phyloP scores from a whole-genome alignment of 2,329 filamentous ascomycete species.

The Bimuria novae-zelandiae region DNA sequence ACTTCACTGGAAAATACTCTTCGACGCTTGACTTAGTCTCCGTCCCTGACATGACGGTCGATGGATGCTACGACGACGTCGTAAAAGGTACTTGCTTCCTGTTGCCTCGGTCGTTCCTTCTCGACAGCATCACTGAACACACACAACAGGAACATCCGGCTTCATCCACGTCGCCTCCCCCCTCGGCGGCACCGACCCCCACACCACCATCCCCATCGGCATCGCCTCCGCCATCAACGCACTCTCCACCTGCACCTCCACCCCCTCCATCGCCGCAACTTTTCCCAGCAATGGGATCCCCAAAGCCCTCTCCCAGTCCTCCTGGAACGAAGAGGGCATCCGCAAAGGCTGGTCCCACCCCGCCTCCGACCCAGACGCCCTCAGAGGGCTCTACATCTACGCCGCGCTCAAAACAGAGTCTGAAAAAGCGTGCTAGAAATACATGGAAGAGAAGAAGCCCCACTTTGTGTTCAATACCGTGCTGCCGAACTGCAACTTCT shows the following conservation, averaged over 20 bases:
- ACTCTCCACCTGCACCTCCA: conserved; percentile 48
- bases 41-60: conserved; percentile 35
- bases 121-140: not conserved
- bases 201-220: conserved; percentile 50
- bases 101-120: not conserved
- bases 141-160: conserved; percentile 37
- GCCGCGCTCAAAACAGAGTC: conserved; percentile 53
- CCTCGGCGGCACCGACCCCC: conserved; percentile 41
- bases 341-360: conserved; percentile 39
- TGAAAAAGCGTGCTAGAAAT: conserved; percentile 55
- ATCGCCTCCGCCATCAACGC: conserved; percentile 45
- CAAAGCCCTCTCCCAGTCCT: conserved; percentile 34
- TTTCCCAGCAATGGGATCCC: conserved; percentile 42
- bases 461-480: conserved; percentile 51
- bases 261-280: conserved; percentile 45
- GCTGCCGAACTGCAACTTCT: conserved; percentile 44
- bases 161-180: conserved; percentile 55
- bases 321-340: conserved; percentile 47
- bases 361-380: conserved; percentile 19
- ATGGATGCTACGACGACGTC: conserved; percentile 31
- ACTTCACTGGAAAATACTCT: conserved; percentile 33
- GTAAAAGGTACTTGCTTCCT: conserved; percentile 28
- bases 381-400: conserved; percentile 44
- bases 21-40: conserved; percentile 34
- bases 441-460: conserved; percentile 50